Conservation (phyloP, 176 grass and related monocot genomes). For the Rhynchospora breviuscula region DNA sequence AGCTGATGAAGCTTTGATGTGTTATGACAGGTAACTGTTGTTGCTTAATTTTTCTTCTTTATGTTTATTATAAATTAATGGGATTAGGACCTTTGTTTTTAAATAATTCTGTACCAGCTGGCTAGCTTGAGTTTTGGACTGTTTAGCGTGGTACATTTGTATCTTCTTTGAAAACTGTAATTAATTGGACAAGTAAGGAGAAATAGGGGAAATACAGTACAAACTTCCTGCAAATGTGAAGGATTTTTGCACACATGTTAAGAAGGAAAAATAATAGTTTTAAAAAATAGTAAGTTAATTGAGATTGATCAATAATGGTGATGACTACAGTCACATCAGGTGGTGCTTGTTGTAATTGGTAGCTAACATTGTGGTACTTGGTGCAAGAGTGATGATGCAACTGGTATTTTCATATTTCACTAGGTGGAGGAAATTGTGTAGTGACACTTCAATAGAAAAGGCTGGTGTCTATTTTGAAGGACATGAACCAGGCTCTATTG, state of each 20-base stretch:
- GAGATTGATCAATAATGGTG: not conserved
- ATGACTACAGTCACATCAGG: not conserved
- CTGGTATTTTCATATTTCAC: slow-evolving; percentile 2
- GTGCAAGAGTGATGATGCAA: not conserved
- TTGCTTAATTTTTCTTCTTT: not conserved
- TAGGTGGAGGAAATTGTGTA: slow-evolving; percentile 83
- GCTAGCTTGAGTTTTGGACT: not conserved
- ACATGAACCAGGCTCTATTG: slow-evolving; percentile 23
- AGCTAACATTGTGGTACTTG: not conserved
- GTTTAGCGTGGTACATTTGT: not conserved
- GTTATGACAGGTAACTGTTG: slow-evolving; percentile 55
- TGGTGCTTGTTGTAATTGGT: not conserved
- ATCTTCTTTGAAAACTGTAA: not conserved
- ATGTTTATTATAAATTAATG: slow-evolving; percentile 7
- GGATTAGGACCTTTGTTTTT: not conserved
- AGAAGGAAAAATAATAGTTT: not conserved
- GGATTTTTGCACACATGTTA: slow-evolving; percentile 2
- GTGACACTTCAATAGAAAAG: slow-evolving; percentile 83
- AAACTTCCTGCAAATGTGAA: not conserved
- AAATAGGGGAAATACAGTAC: not conserved
- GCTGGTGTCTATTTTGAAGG: slow-evolving; percentile 58
- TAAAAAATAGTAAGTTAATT: not conserved
- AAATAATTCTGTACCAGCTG: not conserved
- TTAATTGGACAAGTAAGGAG: not conserved
- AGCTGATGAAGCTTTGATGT: slow-evolving; percentile 59